phyloP scores from a whole-genome alignment of 75 land plant species.

The Picea sitchensis region DNA sequence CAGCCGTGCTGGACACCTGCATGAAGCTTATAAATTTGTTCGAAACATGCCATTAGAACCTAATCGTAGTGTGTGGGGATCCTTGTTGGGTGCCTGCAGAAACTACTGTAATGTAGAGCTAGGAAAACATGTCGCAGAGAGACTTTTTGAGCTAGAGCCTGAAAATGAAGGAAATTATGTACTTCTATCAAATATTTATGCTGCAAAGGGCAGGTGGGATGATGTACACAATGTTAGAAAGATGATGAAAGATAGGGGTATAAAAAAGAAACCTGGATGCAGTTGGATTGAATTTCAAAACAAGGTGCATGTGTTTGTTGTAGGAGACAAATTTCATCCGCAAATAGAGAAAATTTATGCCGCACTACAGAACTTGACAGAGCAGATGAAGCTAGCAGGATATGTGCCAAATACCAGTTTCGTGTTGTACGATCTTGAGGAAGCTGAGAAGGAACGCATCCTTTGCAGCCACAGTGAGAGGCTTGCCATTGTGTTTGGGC shows the following conservation, averaged over 20 bases:
- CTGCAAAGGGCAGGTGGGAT: conserved; percentile 11
- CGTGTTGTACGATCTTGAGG: conserved; percentile 14
- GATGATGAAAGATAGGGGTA: conserved; percentile 13
- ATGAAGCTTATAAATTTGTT: conserved; percentile 14
- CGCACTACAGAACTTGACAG: conserved; percentile 8
- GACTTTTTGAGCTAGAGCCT: conserved; percentile 12
- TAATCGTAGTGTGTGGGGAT: conserved; percentile 15
- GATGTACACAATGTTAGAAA: conserved; percentile 14
- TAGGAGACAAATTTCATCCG: conserved; percentile 14
- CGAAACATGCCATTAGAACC: conserved; percentile 7
- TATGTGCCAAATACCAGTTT: conserved; percentile 19
- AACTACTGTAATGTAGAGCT: conserved; percentile 13
- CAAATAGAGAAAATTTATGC: conserved; percentile 15
- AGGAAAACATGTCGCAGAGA: conserved; percentile 5
- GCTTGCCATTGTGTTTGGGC: conserved; percentile 36
- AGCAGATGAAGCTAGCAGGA: conserved; percentile 15
- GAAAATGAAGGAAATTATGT: conserved; percentile 17
- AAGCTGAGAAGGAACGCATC: conserved; percentile 2
- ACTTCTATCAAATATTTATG: conserved; percentile 22
- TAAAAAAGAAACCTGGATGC: conserved; percentile 14
- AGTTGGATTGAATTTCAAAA: conserved; percentile 15
- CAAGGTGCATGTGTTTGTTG: conserved; percentile 11
- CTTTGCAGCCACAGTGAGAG: conserved; percentile 28
- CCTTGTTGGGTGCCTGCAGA: conserved; percentile 19
- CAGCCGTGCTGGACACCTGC: conserved; percentile 19